Evolutionary conservation across 1,284 basidiomycete species (phyloP).

Genomic region (Exobasidium cylindrosporum): DNA sequence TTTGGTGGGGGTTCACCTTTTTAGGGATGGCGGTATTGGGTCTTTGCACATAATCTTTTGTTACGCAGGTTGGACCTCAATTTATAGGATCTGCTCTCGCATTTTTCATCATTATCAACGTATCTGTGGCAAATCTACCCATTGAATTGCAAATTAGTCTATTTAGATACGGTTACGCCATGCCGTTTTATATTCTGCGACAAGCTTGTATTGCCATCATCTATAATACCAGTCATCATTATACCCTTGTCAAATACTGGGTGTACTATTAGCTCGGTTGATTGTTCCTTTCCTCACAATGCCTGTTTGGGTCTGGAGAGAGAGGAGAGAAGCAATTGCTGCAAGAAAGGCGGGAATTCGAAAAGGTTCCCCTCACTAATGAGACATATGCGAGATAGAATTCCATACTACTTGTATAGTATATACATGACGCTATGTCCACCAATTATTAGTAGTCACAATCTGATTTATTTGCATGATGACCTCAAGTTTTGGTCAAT

Average conservation of each 20-base stretch:
- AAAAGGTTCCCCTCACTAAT: too few relatives aligned
- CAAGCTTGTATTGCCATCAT: conserved; percentile 43
- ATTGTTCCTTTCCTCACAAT: conserved; percentile 37
- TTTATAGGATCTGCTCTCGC: conserved; percentile 44
- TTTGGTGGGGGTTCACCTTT: conserved; percentile 39
- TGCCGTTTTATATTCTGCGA: conserved; percentile 49
- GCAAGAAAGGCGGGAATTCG: too few relatives aligned
- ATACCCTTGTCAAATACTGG: conserved; percentile 43
- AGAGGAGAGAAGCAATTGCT: conserved; percentile 17
- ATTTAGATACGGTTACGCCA: conserved; percentile 42
- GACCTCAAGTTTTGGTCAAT: too few relatives aligned
- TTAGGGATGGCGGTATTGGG: conserved; percentile 42
- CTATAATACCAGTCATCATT: conserved; percentile 38
- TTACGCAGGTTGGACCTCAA: conserved; percentile 35
- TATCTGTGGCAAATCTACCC: conserved; percentile 37
- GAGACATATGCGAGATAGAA: too few relatives aligned
- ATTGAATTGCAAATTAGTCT: conserved; percentile 29
- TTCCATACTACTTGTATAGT: too few relatives aligned
- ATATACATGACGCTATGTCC: too few relatives aligned
- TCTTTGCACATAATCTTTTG: conserved; percentile 33
- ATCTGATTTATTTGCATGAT: too few relatives aligned
- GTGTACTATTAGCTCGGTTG: conserved; percentile 49
- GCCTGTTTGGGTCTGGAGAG: conserved; percentile 41
- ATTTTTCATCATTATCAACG: conserved; percentile 47
- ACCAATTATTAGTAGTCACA: too few relatives aligned